These are phyloP conservation scores for Boeremia exigua DNA, from an alignment of 2,329 filamentous ascomycete genomes.

Conservation along the genomic window DNA sequence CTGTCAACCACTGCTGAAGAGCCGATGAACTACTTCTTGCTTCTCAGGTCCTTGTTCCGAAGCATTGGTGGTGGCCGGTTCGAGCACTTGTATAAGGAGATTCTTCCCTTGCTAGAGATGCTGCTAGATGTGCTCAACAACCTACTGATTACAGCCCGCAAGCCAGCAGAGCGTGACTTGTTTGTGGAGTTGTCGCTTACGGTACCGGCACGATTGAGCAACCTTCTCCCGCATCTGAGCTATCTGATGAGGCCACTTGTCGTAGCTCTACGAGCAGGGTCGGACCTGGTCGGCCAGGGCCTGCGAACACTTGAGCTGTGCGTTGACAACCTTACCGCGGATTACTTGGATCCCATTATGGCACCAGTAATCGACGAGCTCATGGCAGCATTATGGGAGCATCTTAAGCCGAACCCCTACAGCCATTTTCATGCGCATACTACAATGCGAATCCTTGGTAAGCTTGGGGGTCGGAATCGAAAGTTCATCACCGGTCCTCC, in stretches of 20 bases:
- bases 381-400: slow-evolving; percentile 97
- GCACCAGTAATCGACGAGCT: slow-evolving; percentile 97
- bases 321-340: slow-evolving; percentile 96
- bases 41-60: slow-evolving; percentile 88
- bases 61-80: slow-evolving; percentile 98
- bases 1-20: slow-evolving; percentile 94
- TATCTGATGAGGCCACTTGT: slow-evolving; percentile 97
- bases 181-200: slow-evolving; percentile 98
- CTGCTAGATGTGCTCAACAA: slow-evolving; percentile 96
- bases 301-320: slow-evolving; percentile 93
- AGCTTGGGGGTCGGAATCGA: slow-evolving; percentile 91
- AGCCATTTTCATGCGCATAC: slow-evolving; percentile 98
- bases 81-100: slow-evolving; percentile 97
- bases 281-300: slow-evolving; percentile 92
- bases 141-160: slow-evolving; percentile 85
- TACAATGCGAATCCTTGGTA: slow-evolving; percentile 95
- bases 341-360: slow-evolving; percentile 99
- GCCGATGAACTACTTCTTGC: slow-evolving; percentile 97
- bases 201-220: slow-evolving; percentile 91
- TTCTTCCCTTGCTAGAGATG: slow-evolving; percentile 95
- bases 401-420: slow-evolving; percentile 90
- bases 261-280: slow-evolving; percentile 89
- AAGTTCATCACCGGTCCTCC: slow-evolving; percentile 94
- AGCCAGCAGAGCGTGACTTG: slow-evolving; percentile 87
- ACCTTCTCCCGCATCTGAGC: slow-evolving; percentile 91